Evolutionary conservation across 345 rosid species (phyloP).

Genomic region (Linum tenue): DNA sequence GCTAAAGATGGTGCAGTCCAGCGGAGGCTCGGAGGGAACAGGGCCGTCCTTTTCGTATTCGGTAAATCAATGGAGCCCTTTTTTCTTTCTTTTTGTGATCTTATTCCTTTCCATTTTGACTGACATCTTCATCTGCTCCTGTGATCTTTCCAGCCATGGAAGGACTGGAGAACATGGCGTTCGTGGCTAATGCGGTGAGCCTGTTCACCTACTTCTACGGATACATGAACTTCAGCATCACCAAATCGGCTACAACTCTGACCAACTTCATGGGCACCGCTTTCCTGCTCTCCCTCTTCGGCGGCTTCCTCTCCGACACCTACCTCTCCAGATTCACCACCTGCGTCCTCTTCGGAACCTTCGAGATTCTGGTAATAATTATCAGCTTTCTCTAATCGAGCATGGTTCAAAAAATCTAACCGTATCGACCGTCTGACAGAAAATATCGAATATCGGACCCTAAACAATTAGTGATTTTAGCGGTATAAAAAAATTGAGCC

Average conservation of each 20-base stretch:
- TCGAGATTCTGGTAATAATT: conserved; percentile 38
- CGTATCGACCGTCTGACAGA: no score
- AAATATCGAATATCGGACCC: no score
- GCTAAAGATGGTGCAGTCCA: no score
- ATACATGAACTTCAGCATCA: conserved; percentile 55
- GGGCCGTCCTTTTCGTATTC: conserved; percentile 44
- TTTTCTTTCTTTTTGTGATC: neutral
- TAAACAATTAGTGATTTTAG: no score
- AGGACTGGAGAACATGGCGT: conserved; percentile 58
- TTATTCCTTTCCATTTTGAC: no score
- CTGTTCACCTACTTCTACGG: conserved; percentile 46
- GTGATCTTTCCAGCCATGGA: conserved; percentile 29
- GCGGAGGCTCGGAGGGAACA: conserved; percentile 29
- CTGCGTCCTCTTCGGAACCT: conserved; percentile 40
- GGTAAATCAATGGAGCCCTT: conserved; percentile 17
- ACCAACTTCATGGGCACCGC: conserved; percentile 57
- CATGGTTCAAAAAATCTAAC: no score
- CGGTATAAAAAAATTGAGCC: no score
- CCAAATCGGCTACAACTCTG: conserved; percentile 52
- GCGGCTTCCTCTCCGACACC: conserved; percentile 62
- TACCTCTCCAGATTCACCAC: conserved; percentile 54
- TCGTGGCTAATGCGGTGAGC: conserved; percentile 37
- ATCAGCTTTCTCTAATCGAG: no score
- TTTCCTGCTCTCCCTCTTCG: conserved; percentile 43
- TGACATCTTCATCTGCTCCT: neutral